Evolutionary conservation across 1,139 yeast species (phyloP).

Genomic region (Diutina rugosa): DNA sequence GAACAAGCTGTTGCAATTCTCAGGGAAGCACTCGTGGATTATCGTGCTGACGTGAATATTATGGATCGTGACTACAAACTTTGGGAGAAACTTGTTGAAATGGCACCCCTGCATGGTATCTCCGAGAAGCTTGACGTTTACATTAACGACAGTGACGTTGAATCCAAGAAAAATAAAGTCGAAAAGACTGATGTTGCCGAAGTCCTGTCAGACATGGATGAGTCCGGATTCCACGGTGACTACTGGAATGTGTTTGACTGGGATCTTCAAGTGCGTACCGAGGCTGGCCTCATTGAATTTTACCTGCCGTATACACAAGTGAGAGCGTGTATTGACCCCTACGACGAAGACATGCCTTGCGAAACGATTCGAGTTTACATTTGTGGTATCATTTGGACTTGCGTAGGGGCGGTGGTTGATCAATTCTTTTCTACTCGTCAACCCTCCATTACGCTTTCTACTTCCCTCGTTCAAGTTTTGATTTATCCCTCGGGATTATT

Average conservation of each 20-base stretch:
- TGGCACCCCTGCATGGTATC: neutral
- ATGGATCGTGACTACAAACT: conserved; percentile 22
- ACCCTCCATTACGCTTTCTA: conserved; percentile 31
- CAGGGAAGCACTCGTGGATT: conserved; percentile 26
- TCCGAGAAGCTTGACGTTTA: neutral
- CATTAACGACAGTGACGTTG: neutral
- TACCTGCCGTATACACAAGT: conserved; percentile 58
- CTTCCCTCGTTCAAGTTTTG: conserved; percentile 36
- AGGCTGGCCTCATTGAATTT: conserved; percentile 24
- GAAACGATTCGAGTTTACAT: conserved; percentile 49
- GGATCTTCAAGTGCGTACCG: conserved; percentile 9
- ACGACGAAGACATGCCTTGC: conserved; percentile 34
- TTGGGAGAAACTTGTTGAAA: conserved; percentile 18
- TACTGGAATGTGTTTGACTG: conserved; percentile 4
- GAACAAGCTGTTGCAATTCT: conserved; percentile 19
- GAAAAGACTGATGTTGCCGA: neutral
- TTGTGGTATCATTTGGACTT: conserved; percentile 42
- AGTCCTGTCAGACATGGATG: neutral
- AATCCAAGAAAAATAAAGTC: neutral
- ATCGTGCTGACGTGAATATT: conserved; percentile 29
- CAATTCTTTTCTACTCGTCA: conserved; percentile 45
- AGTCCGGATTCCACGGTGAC: neutral
- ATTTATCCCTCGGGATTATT: conserved; percentile 43
- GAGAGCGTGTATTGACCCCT: conserved; percentile 41
- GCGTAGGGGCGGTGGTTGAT: conserved; percentile 42